phyloP scores from a whole-genome alignment of 768 basidiomycete species.

The Multifurca ochricompacta region DNA sequence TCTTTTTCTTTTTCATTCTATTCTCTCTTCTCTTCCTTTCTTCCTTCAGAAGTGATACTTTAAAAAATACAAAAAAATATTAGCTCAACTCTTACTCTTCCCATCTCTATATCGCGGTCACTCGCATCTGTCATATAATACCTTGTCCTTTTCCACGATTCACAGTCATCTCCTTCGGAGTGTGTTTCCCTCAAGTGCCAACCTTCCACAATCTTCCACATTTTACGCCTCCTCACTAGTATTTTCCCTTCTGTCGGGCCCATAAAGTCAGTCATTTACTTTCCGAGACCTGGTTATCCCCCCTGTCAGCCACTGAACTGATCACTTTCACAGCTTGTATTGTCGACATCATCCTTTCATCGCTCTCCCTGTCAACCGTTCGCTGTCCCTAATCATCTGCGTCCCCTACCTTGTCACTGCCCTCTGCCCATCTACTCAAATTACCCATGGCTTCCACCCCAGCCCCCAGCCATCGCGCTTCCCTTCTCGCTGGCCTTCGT shows the following conservation, averaged over 20 bases:
- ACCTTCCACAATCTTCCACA: too few species aligned
- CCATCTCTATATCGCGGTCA: conserved; percentile 17
- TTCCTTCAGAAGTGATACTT: not conserved
- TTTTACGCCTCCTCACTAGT: conserved; percentile 20
- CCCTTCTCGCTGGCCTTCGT: conserved; percentile 81
- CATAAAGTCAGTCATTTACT: conserved; percentile 5
- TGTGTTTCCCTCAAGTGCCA: not conserved
- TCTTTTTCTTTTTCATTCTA: conserved; percentile 22
- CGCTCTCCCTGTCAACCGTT: conserved; percentile 17
- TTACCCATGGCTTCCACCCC: conserved; percentile 36
- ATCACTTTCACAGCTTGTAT: conserved; percentile 28
- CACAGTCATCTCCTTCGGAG: conserved; percentile 15
- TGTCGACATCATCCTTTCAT: conserved; percentile 24
- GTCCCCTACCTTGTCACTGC: conserved; percentile 17
- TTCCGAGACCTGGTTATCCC: too few species aligned
- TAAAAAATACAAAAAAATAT: conserved; percentile 12
- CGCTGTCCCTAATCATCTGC: conserved; percentile 21
- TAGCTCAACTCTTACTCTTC: not conserved
- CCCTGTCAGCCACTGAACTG: conserved; percentile 13
- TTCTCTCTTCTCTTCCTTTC: conserved; percentile 15
- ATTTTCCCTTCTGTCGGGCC: conserved; percentile 1
- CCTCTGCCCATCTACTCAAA: conserved; percentile 18
- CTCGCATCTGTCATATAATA: conserved; percentile 18
- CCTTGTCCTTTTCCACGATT: conserved; percentile 13
- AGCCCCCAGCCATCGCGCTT: conserved; percentile 54